These are phyloP conservation scores for Echinosophora koreensis DNA, from an alignment of 306 rosid genomes.

Conservation along the genomic window DNA sequence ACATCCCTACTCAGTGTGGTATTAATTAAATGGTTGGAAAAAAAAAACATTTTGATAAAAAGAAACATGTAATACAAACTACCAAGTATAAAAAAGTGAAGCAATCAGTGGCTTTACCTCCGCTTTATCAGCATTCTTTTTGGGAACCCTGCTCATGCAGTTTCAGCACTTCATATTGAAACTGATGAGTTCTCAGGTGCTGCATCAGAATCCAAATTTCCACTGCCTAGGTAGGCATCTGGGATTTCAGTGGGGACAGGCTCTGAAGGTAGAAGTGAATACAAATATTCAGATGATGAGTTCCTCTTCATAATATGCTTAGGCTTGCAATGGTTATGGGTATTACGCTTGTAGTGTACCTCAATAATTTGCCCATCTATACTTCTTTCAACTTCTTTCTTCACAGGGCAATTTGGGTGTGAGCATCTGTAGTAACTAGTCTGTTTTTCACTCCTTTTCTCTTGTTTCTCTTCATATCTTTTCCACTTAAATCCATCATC, in stretches of 20 bases:
- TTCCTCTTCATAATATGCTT: slow-evolving; percentile 55
- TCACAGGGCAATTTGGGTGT: slow-evolving; percentile 64
- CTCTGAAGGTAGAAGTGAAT: slow-evolving; percentile 53
- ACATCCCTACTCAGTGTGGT: too few species aligned
- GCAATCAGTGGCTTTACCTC: background rate
- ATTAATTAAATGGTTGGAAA: too few species aligned
- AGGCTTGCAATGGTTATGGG: slow-evolving; percentile 69
- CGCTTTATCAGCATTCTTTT: too few species aligned
- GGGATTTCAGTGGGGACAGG: slow-evolving; percentile 39
- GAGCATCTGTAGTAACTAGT: slow-evolving; percentile 82
- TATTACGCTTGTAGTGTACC: slow-evolving; percentile 67
- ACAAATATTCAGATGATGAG: slow-evolving; percentile 56
- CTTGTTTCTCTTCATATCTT: slow-evolving; percentile 74
- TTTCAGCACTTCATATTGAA: slow-evolving; percentile 61
- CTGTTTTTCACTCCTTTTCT: slow-evolving; percentile 73
- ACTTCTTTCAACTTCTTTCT: slow-evolving; percentile 73
- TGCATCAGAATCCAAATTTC: slow-evolving; percentile 5
- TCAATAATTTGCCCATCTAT: slow-evolving; percentile 71
- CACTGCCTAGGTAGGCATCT: slow-evolving; percentile 17
- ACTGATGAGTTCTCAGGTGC: slow-evolving; percentile 62
- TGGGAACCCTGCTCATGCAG: too few species aligned
- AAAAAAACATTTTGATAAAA: too few species aligned
- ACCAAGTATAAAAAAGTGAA: background rate
- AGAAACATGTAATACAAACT: background rate
- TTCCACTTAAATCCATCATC: slow-evolving; percentile 87